Evolutionary conservation across 1,139 yeast genomes (phyloP).

Genomic region (Blastobotrys ciferrii): DNA sequence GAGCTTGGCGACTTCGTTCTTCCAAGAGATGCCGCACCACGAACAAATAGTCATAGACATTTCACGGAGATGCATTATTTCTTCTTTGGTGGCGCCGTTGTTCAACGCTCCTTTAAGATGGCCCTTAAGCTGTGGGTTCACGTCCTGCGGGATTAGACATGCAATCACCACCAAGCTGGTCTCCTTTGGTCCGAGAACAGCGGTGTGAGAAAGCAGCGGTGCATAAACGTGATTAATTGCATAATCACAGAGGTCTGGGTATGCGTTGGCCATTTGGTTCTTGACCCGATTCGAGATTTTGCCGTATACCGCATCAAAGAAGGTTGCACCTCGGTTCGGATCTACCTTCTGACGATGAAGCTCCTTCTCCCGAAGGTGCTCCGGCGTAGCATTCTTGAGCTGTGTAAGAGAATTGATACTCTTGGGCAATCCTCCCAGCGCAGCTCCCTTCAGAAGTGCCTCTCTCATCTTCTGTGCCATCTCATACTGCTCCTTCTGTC

Average conservation of each 20-base stretch:
- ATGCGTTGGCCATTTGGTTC: slow-evolving; percentile 66
- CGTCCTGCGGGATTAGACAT: slow-evolving; percentile 86
- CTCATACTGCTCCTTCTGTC: slow-evolving; percentile 25
- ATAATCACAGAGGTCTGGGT: slow-evolving; percentile 80
- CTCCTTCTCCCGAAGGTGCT: slow-evolving; percentile 38
- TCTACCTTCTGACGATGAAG: slow-evolving; percentile 26
- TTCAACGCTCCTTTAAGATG: slow-evolving; percentile 83
- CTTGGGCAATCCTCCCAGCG: slow-evolving; percentile 80
- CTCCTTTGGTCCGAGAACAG: slow-evolving; percentile 61
- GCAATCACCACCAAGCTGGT: slow-evolving; percentile 78
- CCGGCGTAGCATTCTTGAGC: slow-evolving; percentile 66
- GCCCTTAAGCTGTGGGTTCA: slow-evolving; percentile 90
- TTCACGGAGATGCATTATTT: slow-evolving; percentile 57
- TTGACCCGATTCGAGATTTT: slow-evolving; percentile 68
- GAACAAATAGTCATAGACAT: slow-evolving; percentile 64
- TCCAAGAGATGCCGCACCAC: slow-evolving; percentile 77
- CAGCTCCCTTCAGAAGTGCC: slow-evolving; percentile 71
- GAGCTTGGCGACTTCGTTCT: slow-evolving; percentile 57
- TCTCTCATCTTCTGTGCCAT: slow-evolving; percentile 68
- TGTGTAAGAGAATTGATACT: slow-evolving; percentile 74
- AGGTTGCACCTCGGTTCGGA: slow-evolving; percentile 49
- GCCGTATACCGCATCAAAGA: slow-evolving; percentile 75
- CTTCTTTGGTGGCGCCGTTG: slow-evolving; percentile 68
- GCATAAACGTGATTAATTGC: slow-evolving; percentile 75
- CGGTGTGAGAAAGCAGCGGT: slow-evolving; percentile 68